Evolutionary conservation across 441 rosid species (phyloP).

Genomic region (Adansonia madagascariensis): DNA sequence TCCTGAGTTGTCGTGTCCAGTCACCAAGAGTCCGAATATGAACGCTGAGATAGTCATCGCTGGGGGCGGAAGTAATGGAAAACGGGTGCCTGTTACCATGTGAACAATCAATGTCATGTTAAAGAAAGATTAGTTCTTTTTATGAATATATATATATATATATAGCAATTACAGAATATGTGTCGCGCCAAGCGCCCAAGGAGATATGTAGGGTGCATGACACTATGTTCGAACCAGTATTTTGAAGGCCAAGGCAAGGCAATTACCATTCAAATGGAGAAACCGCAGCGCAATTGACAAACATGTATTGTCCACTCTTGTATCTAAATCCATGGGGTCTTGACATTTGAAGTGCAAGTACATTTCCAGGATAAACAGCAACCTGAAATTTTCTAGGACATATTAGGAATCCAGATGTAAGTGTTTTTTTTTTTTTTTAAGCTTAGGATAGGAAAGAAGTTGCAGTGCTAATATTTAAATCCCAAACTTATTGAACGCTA

Average conservation of each 20-base stretch:
- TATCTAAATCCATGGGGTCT: slow-evolving; percentile 67
- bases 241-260: background rate
- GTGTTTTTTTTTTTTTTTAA: background rate
- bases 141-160: too few species aligned
- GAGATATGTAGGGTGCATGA: too few species aligned
- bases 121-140: background rate
- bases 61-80: slow-evolving; percentile 76
- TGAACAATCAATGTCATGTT: background rate
- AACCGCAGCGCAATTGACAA: slow-evolving; percentile 65
- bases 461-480: too few species aligned
- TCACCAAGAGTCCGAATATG: slow-evolving; percentile 72
- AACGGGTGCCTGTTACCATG: slow-evolving; percentile 59
- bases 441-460: too few species aligned
- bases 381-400: slow-evolving; percentile 41
- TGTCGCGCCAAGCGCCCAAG: too few species aligned
- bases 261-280: slow-evolving; percentile 74
- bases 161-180: background rate
- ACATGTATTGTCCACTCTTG: slow-evolving; percentile 79
- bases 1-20: slow-evolving; percentile 64
- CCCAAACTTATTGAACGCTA: background rate
- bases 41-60: slow-evolving; percentile 67
- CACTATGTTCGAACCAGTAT: background rate
- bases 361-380: slow-evolving; percentile 70
- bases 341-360: slow-evolving; percentile 70
- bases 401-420: background rate